phyloP scores from a whole-genome alignment of 495 filamentous ascomycete species.

The Ramalina peruviana region DNA sequence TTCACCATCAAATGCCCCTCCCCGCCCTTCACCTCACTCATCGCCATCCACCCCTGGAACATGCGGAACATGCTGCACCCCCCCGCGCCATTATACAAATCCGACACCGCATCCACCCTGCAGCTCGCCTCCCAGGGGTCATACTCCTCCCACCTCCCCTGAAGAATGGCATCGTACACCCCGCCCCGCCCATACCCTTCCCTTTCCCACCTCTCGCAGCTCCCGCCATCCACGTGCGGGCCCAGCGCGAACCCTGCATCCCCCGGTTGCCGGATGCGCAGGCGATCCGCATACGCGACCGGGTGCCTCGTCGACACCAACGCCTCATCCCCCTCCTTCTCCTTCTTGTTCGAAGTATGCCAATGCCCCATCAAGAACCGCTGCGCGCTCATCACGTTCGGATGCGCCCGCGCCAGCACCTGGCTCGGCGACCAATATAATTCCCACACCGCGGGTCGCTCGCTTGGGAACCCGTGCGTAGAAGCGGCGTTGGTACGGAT shows the following conservation, averaged over 20 bases:
- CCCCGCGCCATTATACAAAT: conserved; percentile 72
- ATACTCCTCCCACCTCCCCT: conserved; percentile 68
- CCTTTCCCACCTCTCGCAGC: conserved; percentile 76
- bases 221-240: conserved; percentile 75
- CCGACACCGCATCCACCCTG: conserved; percentile 51
- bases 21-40: conserved; percentile 54
- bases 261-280: conserved; percentile 51
- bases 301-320: conserved; percentile 53
- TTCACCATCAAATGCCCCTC: conserved; percentile 79
- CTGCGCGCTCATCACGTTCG: conserved; percentile 55
- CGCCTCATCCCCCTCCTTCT: conserved; percentile 35
- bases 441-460: conserved; percentile 68
- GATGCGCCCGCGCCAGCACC: conserved; percentile 56
- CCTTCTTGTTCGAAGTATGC: conserved; percentile 34
- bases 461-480: conserved; percentile 31
- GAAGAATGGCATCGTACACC: conserved; percentile 60
- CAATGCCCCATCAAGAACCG: conserved; percentile 58
- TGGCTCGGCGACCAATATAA: conserved; percentile 80
- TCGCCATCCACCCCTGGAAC: conserved; percentile 79
- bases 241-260: conserved; percentile 73
- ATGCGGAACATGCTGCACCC: conserved; percentile 75
- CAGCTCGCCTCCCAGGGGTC: conserved; percentile 68
- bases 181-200: conserved; percentile 53
- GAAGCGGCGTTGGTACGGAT: conserved; percentile 35
- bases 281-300: conserved; percentile 64